phyloP scores from a whole-genome alignment of 306 rosid genomes.

The Prunus fruticosa region DNA sequence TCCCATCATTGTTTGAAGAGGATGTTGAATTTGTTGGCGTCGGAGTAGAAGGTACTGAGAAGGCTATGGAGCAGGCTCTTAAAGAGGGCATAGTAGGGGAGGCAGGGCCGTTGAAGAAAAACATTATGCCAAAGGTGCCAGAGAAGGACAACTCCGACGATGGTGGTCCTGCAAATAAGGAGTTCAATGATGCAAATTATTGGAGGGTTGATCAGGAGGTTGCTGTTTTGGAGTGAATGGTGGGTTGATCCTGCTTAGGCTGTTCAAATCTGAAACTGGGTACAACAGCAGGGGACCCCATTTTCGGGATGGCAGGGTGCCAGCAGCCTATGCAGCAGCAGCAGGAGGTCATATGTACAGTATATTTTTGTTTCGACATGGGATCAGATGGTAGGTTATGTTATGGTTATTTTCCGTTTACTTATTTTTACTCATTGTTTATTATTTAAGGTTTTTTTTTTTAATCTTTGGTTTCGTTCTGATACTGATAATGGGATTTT shows the following conservation, averaged over 20 bases:
- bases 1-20: constrained; percentile 87
- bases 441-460: constrained; percentile 46
- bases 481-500: constrained; percentile 50
- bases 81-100: constrained; percentile 99
- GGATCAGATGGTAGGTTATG: constrained; percentile 49
- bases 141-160: constrained; percentile 75
- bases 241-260: constrained; percentile 22
- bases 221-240: constrained; percentile 70
- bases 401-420: constrained; percentile 38
- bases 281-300: constrained; percentile 25
- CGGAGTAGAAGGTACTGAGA: constrained; percentile 89
- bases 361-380: constrained; percentile 56
- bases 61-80: constrained; percentile 97
- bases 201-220: constrained; percentile 99
- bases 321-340: constrained; percentile 39
- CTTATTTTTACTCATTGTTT: constrained; percentile 56
- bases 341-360: constrained; percentile 62
- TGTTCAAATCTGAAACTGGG: constrained; percentile 41
- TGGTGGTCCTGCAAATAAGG: constrained; percentile 71
- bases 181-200: constrained; percentile 90
- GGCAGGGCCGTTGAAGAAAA: constrained; percentile 96
- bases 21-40: constrained; percentile 97
- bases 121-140: constrained; percentile 46
- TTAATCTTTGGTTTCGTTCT: constrained; percentile 25
- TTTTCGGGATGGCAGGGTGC: constrained; percentile 48